These are phyloP conservation scores for Solanum bulbocastanum DNA, from an alignment of 257 asterid species.

Conservation along the genomic window DNA sequence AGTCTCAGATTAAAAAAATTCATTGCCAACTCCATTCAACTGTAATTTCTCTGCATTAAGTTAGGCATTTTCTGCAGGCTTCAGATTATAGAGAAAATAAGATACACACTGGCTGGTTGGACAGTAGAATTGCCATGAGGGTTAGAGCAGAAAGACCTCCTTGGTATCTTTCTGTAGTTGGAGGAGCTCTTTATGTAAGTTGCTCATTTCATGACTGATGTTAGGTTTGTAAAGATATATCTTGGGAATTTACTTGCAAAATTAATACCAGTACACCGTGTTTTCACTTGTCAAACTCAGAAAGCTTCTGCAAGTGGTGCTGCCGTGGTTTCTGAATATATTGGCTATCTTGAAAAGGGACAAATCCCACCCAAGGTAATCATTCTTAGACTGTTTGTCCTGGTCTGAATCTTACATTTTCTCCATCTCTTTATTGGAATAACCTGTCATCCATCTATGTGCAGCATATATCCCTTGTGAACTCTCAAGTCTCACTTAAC, in stretches of 20 bases:
- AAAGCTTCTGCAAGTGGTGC: constrained; percentile 99
- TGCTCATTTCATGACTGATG: neutral
- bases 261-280: constrained; percentile 3
- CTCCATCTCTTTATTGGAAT: constrained; percentile 12
- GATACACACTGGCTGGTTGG: constrained; percentile 99
- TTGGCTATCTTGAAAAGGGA: constrained; percentile 98
- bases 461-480: constrained; percentile 97
- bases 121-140: constrained; percentile 99
- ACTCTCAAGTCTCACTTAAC: constrained; percentile 88
- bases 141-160: constrained; percentile 99
- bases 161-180: constrained; percentile 98
- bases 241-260: neutral
- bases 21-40: neutral
- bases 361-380: constrained; percentile 97
- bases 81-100: constrained; percentile 89
- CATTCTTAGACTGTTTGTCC: neutral
- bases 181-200: constrained; percentile 98
- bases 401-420: neutral
- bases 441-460: constrained; percentile 12
- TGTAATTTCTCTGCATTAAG: neutral
- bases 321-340: constrained; percentile 87
- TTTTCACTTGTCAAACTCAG: constrained; percentile 37
- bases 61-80: constrained; percentile 41
- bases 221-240: constrained; percentile 2
- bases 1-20: constrained; percentile 7